A percentile compares a stretch with the other conserved stretches of the same genome.
Conservation (phyloP, 2,329 filamentous ascomycete species). For the Hypoxylon sp. region DNA sequence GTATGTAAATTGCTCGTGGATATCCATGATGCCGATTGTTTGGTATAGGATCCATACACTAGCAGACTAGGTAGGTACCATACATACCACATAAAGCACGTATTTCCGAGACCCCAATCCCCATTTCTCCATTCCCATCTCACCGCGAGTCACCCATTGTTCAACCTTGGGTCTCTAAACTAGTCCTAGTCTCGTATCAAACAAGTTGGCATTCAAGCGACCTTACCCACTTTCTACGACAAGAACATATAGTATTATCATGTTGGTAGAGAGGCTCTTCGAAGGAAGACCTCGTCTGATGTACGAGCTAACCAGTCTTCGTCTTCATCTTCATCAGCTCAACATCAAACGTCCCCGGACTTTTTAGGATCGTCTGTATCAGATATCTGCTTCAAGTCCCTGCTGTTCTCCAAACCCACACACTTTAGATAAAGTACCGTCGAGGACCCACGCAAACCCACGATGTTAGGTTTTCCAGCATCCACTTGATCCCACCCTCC, state of each 20-base stretch:
- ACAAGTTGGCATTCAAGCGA: slow-evolving; percentile 17
- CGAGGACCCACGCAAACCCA: slow-evolving; percentile 38
- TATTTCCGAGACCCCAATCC: slow-evolving; percentile 34
- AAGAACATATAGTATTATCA: slow-evolving; percentile 9
- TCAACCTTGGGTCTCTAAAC: slow-evolving; percentile 20
- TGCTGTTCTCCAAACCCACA: slow-evolving; percentile 28
- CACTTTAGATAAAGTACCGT: slow-evolving; percentile 35
- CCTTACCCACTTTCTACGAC: slow-evolving; percentile 23
- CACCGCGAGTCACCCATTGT: slow-evolving; percentile 14
- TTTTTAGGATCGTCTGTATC: slow-evolving; percentile 42
- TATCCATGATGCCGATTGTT: slow-evolving; percentile 26
- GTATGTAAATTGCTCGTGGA: slow-evolving; percentile 15
- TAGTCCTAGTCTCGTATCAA: slow-evolving; percentile 36
- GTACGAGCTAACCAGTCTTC: slow-evolving; percentile 12
- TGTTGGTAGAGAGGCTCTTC: slow-evolving; percentile 18
- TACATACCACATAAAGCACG: slow-evolving; percentile 21
- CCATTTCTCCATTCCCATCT: slow-evolving; percentile 29
- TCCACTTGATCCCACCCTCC: slow-evolving; percentile 18
- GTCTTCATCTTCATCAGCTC: slow-evolving; percentile 22
- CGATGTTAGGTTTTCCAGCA: slow-evolving; percentile 28
- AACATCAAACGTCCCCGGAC: slow-evolving; percentile 39
- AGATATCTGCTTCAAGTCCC: slow-evolving; percentile 42
- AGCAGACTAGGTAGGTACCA: too few species aligned
- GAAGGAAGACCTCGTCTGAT: slow-evolving; percentile 26
- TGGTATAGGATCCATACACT: slow-evolving; percentile 14